Conservation (phyloP, 1,284 basidiomycete genomes). For the Schizopora paradoxa region DNA sequence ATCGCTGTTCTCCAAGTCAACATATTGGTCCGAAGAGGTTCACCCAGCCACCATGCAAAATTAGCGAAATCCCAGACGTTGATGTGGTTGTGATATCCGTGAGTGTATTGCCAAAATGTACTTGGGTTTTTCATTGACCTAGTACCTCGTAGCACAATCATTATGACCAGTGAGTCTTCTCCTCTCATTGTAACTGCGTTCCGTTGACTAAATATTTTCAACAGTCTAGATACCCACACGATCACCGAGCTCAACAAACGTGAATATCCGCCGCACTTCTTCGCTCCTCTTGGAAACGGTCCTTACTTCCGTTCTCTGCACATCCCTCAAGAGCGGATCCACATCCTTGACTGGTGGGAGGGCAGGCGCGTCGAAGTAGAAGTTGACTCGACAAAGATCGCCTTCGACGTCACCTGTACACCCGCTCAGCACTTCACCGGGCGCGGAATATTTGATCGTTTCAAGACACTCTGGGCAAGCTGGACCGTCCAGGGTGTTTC, state of each 20-base stretch:
- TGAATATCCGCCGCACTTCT: slow-evolving; percentile 44
- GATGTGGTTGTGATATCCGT: slow-evolving; percentile 61
- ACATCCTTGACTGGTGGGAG: slow-evolving; percentile 73
- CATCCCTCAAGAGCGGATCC: slow-evolving; percentile 37
- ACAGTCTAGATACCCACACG: slow-evolving; percentile 52
- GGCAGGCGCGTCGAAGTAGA: slow-evolving; percentile 36
- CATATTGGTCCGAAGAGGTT: slow-evolving; percentile 52
- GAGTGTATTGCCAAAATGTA: slow-evolving; percentile 19
- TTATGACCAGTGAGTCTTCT: slow-evolving; percentile 55
- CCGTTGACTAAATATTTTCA: slow-evolving; percentile 5
- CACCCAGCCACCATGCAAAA: slow-evolving; percentile 52
- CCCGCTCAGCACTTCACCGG: slow-evolving; percentile 50
- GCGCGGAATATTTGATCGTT: slow-evolving; percentile 19
- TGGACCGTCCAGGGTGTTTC: slow-evolving; percentile 22
- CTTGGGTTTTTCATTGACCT: background rate
- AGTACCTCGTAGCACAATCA: slow-evolving; percentile 54
- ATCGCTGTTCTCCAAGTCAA: slow-evolving; percentile 54
- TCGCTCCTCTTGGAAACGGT: slow-evolving; percentile 59
- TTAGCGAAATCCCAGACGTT: slow-evolving; percentile 57
- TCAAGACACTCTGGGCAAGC: slow-evolving; percentile 21
- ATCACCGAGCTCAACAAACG: slow-evolving; percentile 37
- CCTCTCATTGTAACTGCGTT: background rate
- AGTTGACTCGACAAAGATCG: slow-evolving; percentile 17
- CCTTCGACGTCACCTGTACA: slow-evolving; percentile 37
- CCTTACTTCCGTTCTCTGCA: slow-evolving; percentile 39